These are phyloP conservation scores for Adenanthera pavonina DNA, from an alignment of 306 rosid species.

Conservation along the genomic window DNA sequence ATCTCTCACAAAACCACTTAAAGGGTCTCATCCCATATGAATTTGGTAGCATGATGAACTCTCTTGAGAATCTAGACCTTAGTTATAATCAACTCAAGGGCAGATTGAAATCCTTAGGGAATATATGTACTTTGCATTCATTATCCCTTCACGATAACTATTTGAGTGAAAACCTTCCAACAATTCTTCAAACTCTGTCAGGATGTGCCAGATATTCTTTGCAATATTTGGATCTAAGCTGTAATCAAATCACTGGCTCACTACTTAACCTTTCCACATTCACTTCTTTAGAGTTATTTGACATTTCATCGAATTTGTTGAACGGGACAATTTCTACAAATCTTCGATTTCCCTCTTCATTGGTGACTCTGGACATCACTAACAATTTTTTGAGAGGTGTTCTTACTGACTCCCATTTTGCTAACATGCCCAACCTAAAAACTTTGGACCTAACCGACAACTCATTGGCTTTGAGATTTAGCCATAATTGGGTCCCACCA, in stretches of 20 bases:
- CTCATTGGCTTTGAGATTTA: too few species aligned
- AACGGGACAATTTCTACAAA: neutral
- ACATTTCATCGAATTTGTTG: neutral
- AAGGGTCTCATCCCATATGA: neutral
- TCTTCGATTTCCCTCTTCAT: neutral
- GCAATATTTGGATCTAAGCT: neutral
- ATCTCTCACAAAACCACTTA: neutral
- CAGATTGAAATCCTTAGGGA: neutral
- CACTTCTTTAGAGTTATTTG: neutral
- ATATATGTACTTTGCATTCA: neutral
- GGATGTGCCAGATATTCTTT: neutral
- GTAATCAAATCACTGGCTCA: conserved; percentile 5
- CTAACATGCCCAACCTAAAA: too few species aligned
- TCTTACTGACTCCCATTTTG: too few species aligned
- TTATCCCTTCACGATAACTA: neutral
- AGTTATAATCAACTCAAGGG: neutral
- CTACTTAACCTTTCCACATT: neutral
- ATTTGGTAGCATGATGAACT: neutral
- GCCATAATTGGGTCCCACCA: too few species aligned
- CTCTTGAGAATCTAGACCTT: neutral
- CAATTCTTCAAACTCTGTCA: neutral
- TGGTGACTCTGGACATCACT: neutral
- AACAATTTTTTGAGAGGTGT: conserved; percentile 26
- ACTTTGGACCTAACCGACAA: too few species aligned
- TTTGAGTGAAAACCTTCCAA: neutral